Base-by-base conservation (phyloP, 2,329 filamentous ascomycete genomes). In the Coleophoma eucalyptorum region DNA sequence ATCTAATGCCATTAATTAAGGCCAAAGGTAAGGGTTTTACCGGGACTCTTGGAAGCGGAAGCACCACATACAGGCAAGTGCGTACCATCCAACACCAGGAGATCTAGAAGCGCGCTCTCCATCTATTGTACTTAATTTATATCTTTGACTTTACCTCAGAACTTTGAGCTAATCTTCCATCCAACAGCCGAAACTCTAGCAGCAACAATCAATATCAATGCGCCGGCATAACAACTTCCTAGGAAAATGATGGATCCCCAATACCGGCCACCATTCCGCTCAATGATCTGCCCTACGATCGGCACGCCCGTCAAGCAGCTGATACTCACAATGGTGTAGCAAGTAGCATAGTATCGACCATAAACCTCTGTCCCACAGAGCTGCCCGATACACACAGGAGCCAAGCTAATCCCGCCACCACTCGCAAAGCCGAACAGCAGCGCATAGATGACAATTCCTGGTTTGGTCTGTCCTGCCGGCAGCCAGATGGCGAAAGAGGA, bases 321-420 rank as follows among this genome's bases (percentile, higher is more conserved):
- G 62, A 95, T 80, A 18, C 84, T 87, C 15, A 94, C 90, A 26
- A 95, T 72, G 0, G 87, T 92, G 65, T 95, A 96, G 52, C 86
- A 84, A 0, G 89, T 94, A 8, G 90, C 88, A 62, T 94, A 95
- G 66, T 94, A 93, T 4, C 89, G 76, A 0, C 90, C 90, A 62
- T 95, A 96, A 48, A 92, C 75, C 60, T 90, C 83, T 12, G 88
- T 94, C 59, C 84, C 83, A 68, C 90, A 96, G 44, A 96, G 74
- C 65, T 88, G 83, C 0, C 89, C 87, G 11, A 96, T 83, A 62
- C 90, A 93, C 1, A 96, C 91, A 0, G 92, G 90, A 0, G 88
- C 89, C 52, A 96, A 75, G 13, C 81, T 84, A 60, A 96, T 92
- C 59, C 90, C 89, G 47, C 83, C 87, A 2, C 91, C 92, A 43